Percentiles rank a stretch among this genome's conserved stretches.
Evolutionary conservation across 2,329 filamentous ascomycete genomes (phyloP).

Genomic region (Aspergillus chevalieri): DNA sequence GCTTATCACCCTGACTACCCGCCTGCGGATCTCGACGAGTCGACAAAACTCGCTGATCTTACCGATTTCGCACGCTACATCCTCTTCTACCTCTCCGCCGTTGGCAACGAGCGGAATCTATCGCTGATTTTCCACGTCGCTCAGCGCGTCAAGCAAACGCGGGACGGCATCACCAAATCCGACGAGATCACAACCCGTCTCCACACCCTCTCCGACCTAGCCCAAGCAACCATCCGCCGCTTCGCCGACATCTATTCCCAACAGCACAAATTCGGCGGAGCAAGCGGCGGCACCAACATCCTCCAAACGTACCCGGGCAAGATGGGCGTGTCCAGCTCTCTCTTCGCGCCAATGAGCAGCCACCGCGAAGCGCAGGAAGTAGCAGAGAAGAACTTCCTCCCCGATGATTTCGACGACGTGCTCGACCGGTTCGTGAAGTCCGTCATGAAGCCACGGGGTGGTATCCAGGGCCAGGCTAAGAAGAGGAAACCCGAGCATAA

Average conservation of each 20-base stretch:
- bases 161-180: slow-evolving; percentile 64
- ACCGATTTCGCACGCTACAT: slow-evolving; percentile 83
- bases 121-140: slow-evolving; percentile 86
- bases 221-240: slow-evolving; percentile 72
- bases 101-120: slow-evolving; percentile 81
- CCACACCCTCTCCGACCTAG: slow-evolving; percentile 81
- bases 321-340: slow-evolving; percentile 68
- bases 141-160: slow-evolving; percentile 84
- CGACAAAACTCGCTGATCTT: slow-evolving; percentile 53
- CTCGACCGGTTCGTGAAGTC: slow-evolving; percentile 71
- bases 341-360: slow-evolving; percentile 69
- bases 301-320: slow-evolving; percentile 79
- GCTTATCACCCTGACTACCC: slow-evolving; percentile 89
- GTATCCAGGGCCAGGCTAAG: slow-evolving; percentile 24
- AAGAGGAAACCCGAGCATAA: slow-evolving; percentile 38
- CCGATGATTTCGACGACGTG: slow-evolving; percentile 67
- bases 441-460: slow-evolving; percentile 55
- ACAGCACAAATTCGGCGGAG: slow-evolving; percentile 44
- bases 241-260: slow-evolving; percentile 84
- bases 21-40: slow-evolving; percentile 28
- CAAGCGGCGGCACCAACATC: slow-evolving; percentile 40
- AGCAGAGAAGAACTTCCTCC: slow-evolving; percentile 76
- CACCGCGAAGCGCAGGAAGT: slow-evolving; percentile 78
- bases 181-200: slow-evolving; percentile 47
- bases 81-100: slow-evolving; percentile 75